Evolutionary conservation across 306 rosid genomes (phyloP), one percentile per base, ranked within the genome.

Genomic region (Prinsepia uniflora): DNA sequence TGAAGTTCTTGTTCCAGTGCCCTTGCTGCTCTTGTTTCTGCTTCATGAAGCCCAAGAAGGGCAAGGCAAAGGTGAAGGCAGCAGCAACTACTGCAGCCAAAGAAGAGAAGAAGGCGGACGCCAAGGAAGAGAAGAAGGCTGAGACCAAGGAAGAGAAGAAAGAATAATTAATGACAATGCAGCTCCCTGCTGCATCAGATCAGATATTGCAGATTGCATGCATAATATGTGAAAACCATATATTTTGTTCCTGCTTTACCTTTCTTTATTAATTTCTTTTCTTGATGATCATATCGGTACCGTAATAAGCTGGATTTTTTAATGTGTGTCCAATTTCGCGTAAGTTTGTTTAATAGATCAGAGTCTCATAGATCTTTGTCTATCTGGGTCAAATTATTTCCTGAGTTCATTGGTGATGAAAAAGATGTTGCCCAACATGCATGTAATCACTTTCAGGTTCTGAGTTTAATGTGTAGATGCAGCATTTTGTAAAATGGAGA

Each of bases 31-130:
- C 90, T 5, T 86, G 90, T 50, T 86, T 86, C 71, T 86, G 90
- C 87, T 86, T 86, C 82, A 76, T 86, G 90, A 86, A 86, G 83
- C 99, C 99, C 34, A 81, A 86, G 72, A 61, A 43, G 20, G 90
- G 88, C 5, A 75, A 78, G 46, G 69, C 86, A 39, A 83, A 84
- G 77, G 82, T 76, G 66, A 68, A 82, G 76, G 79, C 79, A 58
- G 66, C 72, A 61, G 64, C 59, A 11, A 60, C 50, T 50, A 15
- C 30, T 30, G 64, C 14, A 17, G 22, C 45, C 9, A 73, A 71
- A 69, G 80, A 39, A 30, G 80, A 69, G 45, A 75, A 71, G 74
- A 67, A 65, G 58, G 19, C 18, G 18, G 64, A 9, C 10, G 22
- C 45, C 9, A 73, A 71, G 72, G 80, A 39, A 30, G 80, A 69